Evolutionary conservation across 805 yeast genomes (phyloP).

Genomic region (Barnettozyma sp.): DNA sequence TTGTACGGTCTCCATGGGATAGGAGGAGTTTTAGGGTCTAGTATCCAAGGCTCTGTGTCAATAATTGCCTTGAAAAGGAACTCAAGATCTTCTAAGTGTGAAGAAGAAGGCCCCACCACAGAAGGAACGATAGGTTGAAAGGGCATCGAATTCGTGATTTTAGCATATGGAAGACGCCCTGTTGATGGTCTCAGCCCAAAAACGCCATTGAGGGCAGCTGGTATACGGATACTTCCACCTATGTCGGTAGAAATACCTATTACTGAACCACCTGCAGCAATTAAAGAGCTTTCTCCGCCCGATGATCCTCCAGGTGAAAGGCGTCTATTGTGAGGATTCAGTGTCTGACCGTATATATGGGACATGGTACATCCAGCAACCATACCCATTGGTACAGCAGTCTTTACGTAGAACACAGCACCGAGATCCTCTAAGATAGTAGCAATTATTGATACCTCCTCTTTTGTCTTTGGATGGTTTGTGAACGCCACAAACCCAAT

Average conservation of each 20-base stretch:
- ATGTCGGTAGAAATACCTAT: constrained; percentile 64
- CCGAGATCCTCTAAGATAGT: constrained; percentile 28
- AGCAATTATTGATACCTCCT: constrained; percentile 41
- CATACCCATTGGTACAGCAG: constrained; percentile 60
- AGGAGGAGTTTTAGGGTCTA: constrained; percentile 44
- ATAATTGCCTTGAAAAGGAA: constrained; percentile 52
- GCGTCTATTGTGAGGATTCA: constrained; percentile 49
- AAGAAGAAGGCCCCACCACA: constrained; percentile 62
- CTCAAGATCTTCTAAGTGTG: constrained; percentile 57
- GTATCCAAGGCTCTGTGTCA: constrained; percentile 49
- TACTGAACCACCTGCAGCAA: constrained; percentile 52
- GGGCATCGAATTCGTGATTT: constrained; percentile 15
- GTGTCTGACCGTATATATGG: constrained; percentile 50
- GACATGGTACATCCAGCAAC: constrained; percentile 63
- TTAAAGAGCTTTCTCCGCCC: constrained; percentile 63
- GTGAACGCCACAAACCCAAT: constrained; percentile 47
- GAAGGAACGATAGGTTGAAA: constrained; percentile 42
- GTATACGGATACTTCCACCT: constrained; percentile 64
- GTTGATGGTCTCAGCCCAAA: constrained; percentile 59
- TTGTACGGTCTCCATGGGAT: constrained; percentile 40
- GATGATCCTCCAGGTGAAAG: constrained; percentile 68
- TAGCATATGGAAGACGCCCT: constrained; percentile 37
- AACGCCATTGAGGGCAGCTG: constrained; percentile 57
- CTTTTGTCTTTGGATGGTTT: constrained; percentile 12
- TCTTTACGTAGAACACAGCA: constrained; percentile 56